phyloP scores from a whole-genome alignment of 2,329 filamentous ascomycete genomes.

The Paraphoma sp. region DNA sequence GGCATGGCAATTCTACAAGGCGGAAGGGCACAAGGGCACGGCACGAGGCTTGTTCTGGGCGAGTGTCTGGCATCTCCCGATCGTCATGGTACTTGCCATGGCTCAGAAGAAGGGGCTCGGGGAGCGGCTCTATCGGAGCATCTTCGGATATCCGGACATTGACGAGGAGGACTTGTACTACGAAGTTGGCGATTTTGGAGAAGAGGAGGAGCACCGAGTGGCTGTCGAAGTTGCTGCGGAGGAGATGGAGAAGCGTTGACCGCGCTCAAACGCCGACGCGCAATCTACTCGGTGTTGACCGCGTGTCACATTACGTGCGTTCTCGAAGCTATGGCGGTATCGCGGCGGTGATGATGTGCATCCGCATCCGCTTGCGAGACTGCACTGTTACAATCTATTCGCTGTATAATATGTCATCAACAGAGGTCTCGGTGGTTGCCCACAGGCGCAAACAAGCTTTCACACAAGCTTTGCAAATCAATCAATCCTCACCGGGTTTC shows the following conservation, averaged over 20 bases:
- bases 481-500: background rate
- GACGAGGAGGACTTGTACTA: conserved; percentile 44
- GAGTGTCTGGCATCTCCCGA: conserved; percentile 94
- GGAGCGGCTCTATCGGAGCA: conserved; percentile 38
- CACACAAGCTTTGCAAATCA: conserved; percentile 13
- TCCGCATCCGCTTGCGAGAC: conserved; percentile 14
- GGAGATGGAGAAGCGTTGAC: background rate
- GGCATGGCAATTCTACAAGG: conserved; percentile 80
- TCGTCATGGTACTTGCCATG: conserved; percentile 86
- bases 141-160: conserved; percentile 40
- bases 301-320: background rate
- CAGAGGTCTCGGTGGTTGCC: conserved; percentile 21
- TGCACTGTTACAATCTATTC: conserved; percentile 25
- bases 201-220: conserved; percentile 26
- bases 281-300: background rate
- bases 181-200: conserved; percentile 34
- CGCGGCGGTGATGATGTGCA: background rate
- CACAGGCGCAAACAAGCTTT: conserved; percentile 5
- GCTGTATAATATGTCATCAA: conserved; percentile 38
- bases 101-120: conserved; percentile 84
- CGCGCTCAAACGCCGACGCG: background rate
- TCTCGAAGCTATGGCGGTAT: background rate
- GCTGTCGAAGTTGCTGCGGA: conserved; percentile 4
- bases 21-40: conserved; percentile 78
- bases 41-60: conserved; percentile 94